Evolutionary conservation across 768 basidiomycete species (phyloP), one percentile per base, ranked within the genome.

Genomic region (Lactarius pseudohatsudake): DNA sequence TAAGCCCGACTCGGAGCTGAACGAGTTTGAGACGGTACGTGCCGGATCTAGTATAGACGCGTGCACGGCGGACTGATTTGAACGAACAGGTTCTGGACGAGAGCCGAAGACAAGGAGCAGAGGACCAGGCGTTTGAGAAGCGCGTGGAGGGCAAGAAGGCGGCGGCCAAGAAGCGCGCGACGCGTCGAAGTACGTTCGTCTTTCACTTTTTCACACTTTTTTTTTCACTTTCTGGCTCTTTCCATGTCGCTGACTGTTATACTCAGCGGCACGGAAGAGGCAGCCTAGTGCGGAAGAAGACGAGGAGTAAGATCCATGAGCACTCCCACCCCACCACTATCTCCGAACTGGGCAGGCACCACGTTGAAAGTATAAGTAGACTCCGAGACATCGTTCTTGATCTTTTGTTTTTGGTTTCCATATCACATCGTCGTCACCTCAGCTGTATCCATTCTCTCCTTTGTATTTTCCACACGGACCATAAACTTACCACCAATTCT

Each of bases 1-100:
- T 74, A 98, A 97, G 76, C 92, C 94, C 3, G 96, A 97, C 70
- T 84, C 89, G 0, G 96, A 98, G 72, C 78, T 98, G 57, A 90
- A 96, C 69, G 96, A 99, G 77, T 99, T 99, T 73, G 95, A 98
- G 76, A 82, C 82, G 73, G 95, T 92, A 67, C 36, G 79, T 73
- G 9, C 55, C 6, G 26, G 47, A 2, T 18, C 28, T 55, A 7
- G 36, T 36, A 41, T 15, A 41, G 16, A 41, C 16, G 16, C 16
- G 41, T 18, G 41, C n/a, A 22, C n/a, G 10, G 11, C 4, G 50
- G 9, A 16, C 26, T 26, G 26, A 28, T 10, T 26, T 13, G 1
- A 9, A 45, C n/a, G 4, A 15, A 34, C 18, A 95, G 93, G 95
- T 95, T 36, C 81, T 98, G 7, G 88, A 92, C 22, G 90, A 94